Evolutionary conservation across 78 protist species (phyloP), one percentile per base, ranked within the genome.

Genomic region (Chrysochromulina parva): DNA sequence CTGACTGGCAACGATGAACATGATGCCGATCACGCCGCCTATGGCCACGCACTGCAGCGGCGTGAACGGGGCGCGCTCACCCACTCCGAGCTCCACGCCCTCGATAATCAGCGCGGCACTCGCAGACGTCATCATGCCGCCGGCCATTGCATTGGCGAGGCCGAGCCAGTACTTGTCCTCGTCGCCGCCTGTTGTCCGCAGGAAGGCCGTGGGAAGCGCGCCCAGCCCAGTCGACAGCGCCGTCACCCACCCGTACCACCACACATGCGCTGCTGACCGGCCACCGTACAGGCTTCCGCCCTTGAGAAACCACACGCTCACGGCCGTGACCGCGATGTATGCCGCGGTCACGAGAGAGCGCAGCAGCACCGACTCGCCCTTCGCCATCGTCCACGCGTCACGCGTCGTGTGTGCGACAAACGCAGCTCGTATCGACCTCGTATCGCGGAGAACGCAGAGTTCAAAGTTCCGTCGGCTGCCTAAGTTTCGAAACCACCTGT

Each of bases 91-190:
- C 57, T 3, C 62, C 10, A 73, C 5, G 3, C 87, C 94, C 78
- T 92, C 94, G 14, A 58, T 20, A 52, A 74, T 17, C 14, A 92
- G 91, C 65, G 54, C 50, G 22, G 7, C 24, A 57, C 76, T 54
- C 54, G 94, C 94, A 14, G 81, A 55, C 22, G 53, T 50, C 90
- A 86, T 85, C 94, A 92, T 92, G 47, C 94, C 94, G 3, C 91
- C 94, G 9, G 94, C 94, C 22, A 74, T 19, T 4, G 84, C 80
- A 47, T 92, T 92, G 60, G 90, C 7, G 53, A 16, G 6, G 2
- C 90, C 94, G 22, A 92, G 54, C 78, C 6, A 69, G 52, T 28
- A 17, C 38, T 38, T 38, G 48, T 69, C 78, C 52, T 28, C 22
- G 78, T 6, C 50, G 38, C 78, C 78, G 22, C 13, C 16, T 38